Evolutionary conservation across 78 protist genomes (phyloP).

Genomic region (Bodo saltans): DNA sequence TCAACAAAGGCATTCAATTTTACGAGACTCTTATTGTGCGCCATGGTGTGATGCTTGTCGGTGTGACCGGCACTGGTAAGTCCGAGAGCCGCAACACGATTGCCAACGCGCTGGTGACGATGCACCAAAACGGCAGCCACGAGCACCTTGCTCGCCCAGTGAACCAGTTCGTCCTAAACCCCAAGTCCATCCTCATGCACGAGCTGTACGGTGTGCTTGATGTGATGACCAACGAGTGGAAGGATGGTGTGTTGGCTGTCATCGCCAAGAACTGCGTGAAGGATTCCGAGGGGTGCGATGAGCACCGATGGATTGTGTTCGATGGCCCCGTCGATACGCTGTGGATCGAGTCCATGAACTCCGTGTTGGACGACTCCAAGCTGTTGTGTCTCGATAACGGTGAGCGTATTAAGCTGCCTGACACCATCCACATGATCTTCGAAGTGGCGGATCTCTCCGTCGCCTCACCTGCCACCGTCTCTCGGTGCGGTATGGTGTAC

Average conservation of each 20-base stretch:
- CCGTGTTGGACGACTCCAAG: conserved; percentile 83
- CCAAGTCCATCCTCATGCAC: conserved; percentile 72
- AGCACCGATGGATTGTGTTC: conserved; percentile 66
- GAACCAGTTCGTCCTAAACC: conserved; percentile 55
- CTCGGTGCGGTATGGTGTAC: conserved; percentile 86
- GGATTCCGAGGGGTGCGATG: conserved; percentile 37
- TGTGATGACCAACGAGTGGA: conserved; percentile 71
- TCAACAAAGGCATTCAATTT: conserved; percentile 59
- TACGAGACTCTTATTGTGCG: conserved; percentile 68
- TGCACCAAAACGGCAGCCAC: background rate
- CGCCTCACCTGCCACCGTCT: conserved; percentile 89
- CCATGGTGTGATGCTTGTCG: conserved; percentile 82
- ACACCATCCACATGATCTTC: conserved; percentile 58
- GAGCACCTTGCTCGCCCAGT: conserved; percentile 16
- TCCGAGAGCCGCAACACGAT: conserved; percentile 20
- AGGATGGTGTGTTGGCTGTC: conserved; percentile 61
- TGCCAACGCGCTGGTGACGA: conserved; percentile 34
- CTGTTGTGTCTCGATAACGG: conserved; percentile 76
- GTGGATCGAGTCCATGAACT: conserved; percentile 81
- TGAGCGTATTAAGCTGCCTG: conserved; percentile 74
- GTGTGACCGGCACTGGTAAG: conserved; percentile 76
- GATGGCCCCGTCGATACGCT: conserved; percentile 88
- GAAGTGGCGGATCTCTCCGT: conserved; percentile 77
- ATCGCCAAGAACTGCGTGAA: conserved; percentile 45
- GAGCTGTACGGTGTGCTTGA: conserved; percentile 75